Evolutionary conservation across 768 basidiomycete species (phyloP), one percentile per base, ranked within the genome.

Genomic region (Exsudoporus frostii): DNA sequence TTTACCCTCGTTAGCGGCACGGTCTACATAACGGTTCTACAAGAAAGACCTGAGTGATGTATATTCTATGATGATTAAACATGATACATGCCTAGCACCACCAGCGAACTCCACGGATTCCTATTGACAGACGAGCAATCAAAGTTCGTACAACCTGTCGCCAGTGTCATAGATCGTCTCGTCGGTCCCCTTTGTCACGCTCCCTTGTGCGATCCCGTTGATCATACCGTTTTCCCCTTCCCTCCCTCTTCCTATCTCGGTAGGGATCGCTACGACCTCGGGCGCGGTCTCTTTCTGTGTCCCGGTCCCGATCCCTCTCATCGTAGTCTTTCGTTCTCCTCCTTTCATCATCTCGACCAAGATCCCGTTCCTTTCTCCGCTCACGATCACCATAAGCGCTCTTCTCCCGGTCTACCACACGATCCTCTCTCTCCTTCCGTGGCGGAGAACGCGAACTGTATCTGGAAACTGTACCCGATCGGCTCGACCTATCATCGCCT

Each of bases 381-480:
- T 65, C 63, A 22, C 53, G 63, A 29, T 56, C 54, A 34, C 54
- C 50, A 13, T 63, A 33, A 9, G 40, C 38, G 34, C 50, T 55
- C 38, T 41, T 46, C 15, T 56, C 59, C 17, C 48, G 60, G 32
- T 59, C 57, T 7, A 15, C 13, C 22, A 6, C 39, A 1, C 43
- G 55, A 43, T 46, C 43, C 30, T 58, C 54, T 45, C 51, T 45
- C 54, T 62, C 47, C 56, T 45, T 48, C 43, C 64, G 70, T 37
- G 37, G 66, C 0, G 82, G 81, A 3, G 84, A 83, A 54, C 77
- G 70, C 4, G 83, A 86, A 36, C 56, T 65, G 40, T 79, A 72
- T 56, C 81, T 70, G 4, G 85, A 85, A 20, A 67, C 67, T 15
- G 71, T 64, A 1, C 70, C 65, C 64, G 75, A 58, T 67, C 70